These are phyloP conservation scores for Erodium texanum DNA, from an alignment of 441 rosid species.

Conservation along the genomic window DNA sequence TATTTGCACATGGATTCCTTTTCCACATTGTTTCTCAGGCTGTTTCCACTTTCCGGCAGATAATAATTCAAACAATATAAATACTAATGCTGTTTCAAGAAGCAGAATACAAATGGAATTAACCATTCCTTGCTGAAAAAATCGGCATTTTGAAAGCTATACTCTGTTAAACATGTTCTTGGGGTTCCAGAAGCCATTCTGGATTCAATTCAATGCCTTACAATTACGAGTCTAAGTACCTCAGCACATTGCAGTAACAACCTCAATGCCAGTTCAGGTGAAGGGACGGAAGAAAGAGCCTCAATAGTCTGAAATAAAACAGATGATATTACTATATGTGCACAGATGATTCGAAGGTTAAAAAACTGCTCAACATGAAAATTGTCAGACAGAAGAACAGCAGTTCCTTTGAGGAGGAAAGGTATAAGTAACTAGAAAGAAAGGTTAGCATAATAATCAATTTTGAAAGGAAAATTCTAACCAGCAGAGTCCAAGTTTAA, in stretches of 20 bases:
- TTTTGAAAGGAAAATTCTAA: neutral
- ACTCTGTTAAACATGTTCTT: slow-evolving; percentile 1
- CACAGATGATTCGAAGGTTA: neutral
- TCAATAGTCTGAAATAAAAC: slow-evolving; percentile 58
- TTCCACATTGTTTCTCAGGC: neutral
- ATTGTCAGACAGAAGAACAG: neutral
- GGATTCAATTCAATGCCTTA: neutral
- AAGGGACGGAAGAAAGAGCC: slow-evolving; percentile 60
- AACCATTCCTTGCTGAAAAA: neutral
- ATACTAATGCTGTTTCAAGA: neutral
- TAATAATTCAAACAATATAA: neutral
- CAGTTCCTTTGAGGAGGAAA: neutral
- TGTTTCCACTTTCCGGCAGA: neutral
- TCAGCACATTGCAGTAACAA: slow-evolving; percentile 93
- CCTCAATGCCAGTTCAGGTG: slow-evolving; percentile 77
- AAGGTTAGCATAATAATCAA: neutral
- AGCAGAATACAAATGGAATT: neutral
- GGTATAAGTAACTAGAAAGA: neutral
- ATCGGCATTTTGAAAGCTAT: neutral
- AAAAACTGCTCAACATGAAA: neutral
- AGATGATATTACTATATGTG: slow-evolving; percentile 3
- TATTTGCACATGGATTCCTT: neutral
- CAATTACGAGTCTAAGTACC: slow-evolving; percentile 34
- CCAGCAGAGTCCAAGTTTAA: neutral
- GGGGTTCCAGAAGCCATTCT: slow-evolving; percentile 13